A percentile compares a stretch with the other conserved stretches of the same genome.
Conservation (phyloP, 116 monocot genomes). For the Papilionanthe hybrid region DNA sequence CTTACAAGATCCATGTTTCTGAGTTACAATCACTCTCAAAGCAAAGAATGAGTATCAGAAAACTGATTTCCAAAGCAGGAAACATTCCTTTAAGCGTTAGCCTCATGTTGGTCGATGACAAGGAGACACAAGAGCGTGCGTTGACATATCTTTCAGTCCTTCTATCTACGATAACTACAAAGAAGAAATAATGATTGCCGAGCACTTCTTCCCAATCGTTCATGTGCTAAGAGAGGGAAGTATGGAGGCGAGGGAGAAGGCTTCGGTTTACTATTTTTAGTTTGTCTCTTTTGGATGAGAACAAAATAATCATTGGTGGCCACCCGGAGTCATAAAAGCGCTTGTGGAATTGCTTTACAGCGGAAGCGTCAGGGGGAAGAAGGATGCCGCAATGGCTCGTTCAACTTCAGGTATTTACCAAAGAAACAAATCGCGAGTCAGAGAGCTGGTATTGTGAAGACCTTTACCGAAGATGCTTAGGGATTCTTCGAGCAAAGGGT, state of each 20-base stretch:
- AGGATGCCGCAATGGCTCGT: conserved; percentile 42
- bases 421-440: conserved; percentile 34
- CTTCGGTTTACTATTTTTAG: conserved; percentile 39
- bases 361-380: conserved; percentile 10
- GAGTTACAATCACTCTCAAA: conserved; percentile 68
- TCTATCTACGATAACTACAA: conserved; percentile 47
- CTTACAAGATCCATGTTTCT: conserved; percentile 37
- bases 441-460: no score
- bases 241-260: conserved; percentile 50
- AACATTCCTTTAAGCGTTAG: not conserved
- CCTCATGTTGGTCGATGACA: conserved; percentile 7
- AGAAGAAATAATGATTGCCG: conserved; percentile 21
- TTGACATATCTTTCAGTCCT: conserved; percentile 43
- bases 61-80: not conserved
- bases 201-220: conserved; percentile 24
- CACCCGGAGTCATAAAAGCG: conserved; percentile 22
- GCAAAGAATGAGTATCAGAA: conserved; percentile 23
- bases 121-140: conserved; percentile 46
- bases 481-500: no score
- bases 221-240: conserved; percentile 29
- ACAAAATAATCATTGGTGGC: conserved; percentile 41
- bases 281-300: conserved; percentile 33
- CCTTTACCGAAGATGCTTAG: no score
- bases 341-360: conserved; percentile 6
- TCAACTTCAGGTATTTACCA: conserved; percentile 47